phyloP scores from a whole-genome alignment of 306 rosid genomes.

The Trifolium dubium region DNA sequence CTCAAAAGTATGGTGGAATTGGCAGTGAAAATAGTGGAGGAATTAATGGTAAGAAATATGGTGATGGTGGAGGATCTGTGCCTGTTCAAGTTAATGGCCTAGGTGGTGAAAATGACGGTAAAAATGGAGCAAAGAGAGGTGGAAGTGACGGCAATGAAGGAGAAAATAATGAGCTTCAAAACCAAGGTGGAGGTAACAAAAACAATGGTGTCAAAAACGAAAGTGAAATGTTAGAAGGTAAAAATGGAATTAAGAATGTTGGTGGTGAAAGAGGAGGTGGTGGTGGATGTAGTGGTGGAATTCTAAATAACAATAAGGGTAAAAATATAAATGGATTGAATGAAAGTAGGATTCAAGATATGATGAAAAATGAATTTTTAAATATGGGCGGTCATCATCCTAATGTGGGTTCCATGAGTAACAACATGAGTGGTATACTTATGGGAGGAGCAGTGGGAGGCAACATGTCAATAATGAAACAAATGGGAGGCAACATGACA shows the following conservation, averaged over 20 bases:
- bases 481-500: constrained; percentile 54
- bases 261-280: constrained; percentile 7
- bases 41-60: constrained; percentile 7
- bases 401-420: constrained; percentile 53
- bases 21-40: background rate
- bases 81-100: constrained; percentile 37
- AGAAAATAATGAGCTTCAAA: constrained; percentile 25
- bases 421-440: constrained; percentile 48
- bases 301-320: constrained; percentile 38
- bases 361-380: constrained; percentile 46
- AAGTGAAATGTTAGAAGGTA: constrained; percentile 25
- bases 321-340: constrained; percentile 46
- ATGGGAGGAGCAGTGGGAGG: constrained; percentile 51
- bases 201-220: constrained; percentile 45
- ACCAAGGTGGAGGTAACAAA: constrained; percentile 37
- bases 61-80: constrained; percentile 29
- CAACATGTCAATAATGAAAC: constrained; percentile 53
- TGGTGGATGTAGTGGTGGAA: constrained; percentile 14
- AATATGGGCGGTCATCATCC: constrained; percentile 54
- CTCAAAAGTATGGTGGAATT: constrained; percentile 46
- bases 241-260: constrained; percentile 37
- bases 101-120: background rate
- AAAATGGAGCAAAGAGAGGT: constrained; percentile 48
- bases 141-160: constrained; percentile 31
- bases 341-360: constrained; percentile 42